Evolutionary conservation across 2,329 filamentous ascomycete genomes (phyloP), one percentile per base, ranked within the genome.

Genomic region (Colletotrichum kahawae): DNA sequence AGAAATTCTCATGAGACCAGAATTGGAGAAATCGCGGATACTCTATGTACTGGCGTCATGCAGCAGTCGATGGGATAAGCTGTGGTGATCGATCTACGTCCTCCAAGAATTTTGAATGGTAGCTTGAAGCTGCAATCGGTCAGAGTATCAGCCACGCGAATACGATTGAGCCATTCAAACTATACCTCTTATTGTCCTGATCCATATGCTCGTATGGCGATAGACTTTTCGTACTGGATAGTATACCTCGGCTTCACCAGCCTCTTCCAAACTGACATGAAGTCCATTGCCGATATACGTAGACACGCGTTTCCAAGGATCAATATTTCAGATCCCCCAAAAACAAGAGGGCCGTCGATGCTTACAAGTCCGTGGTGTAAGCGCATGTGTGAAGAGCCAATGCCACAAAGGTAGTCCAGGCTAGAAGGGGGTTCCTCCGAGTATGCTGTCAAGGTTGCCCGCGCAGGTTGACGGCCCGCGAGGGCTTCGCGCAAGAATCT

Each of bases 361-460:
- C 12, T 3, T 21, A 0, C n/a, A 51, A 51, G 3, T 12, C 43
- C 2, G 43, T 1, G 18, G 0, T 48, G 38, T 5, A 10, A 18
- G 18, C 38, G 10, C 38, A n/a, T 10, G 1, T 38, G 4, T 7
- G 29, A 9, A 43, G 38, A 2, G 12, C 33, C 33, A 48, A 48
- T 48, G 43, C 0, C 43, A 1, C 43, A 21, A 7, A 10, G 0
- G 0, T 21, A 13, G 9, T 0, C 0, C n/a, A n/a, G 13, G 10
- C 43, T 51, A 51, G 0, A 51, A 21, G n/a, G 2, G 43, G 43
- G 1, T 21, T 13, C 5, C n/a, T 51, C 10, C 3, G 43, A 12
- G n/a, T 51, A 7, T 51, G n/a, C n/a, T 21, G n/a, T 7, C 24
- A 27, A 27, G 24, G 1, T 13, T 51, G n/a, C 43, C n/a, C 43